phyloP scores from a whole-genome alignment of 75 land plant genomes.

The Ceratopteris richardii region DNA sequence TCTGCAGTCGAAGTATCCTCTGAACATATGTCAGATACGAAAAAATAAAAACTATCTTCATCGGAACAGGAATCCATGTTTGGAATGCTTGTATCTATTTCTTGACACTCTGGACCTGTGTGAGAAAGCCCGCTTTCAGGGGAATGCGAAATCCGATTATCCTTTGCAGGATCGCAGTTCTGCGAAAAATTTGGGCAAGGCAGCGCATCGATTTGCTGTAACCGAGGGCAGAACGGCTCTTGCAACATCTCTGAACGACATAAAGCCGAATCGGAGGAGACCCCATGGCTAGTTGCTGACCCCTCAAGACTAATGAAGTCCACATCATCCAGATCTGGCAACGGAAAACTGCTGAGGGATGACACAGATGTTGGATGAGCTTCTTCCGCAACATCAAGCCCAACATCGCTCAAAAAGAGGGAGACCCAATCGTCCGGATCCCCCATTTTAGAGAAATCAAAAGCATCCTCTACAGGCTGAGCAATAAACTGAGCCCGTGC shows the following conservation, averaged over 20 bases:
- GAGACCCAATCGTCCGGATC: conserved; percentile 2
- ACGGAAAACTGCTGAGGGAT: not conserved
- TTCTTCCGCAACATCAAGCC: not conserved
- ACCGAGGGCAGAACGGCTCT: too few relatives aligned
- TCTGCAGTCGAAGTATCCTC: not conserved
- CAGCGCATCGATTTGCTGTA: too few relatives aligned
- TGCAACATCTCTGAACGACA: not conserved
- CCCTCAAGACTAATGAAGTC: not conserved
- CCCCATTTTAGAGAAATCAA: not conserved
- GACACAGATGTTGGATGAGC: not conserved
- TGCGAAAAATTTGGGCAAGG: not conserved
- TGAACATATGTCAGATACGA: not conserved
- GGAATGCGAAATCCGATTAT: not conserved
- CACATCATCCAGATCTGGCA: conserved; percentile 1
- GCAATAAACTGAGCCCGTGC: not conserved
- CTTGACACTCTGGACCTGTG: not conserved
- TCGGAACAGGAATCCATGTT: not conserved
- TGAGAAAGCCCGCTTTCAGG: not conserved
- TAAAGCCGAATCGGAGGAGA: not conserved
- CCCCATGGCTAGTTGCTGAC: not conserved
- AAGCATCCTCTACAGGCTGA: not conserved
- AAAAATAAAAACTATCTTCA: not conserved
- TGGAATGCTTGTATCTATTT: not conserved
- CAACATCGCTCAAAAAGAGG: not conserved
- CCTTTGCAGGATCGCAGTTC: not conserved